phyloP scores from a whole-genome alignment of 805 yeast species.

The Ogataea polymorpha region DNA sequence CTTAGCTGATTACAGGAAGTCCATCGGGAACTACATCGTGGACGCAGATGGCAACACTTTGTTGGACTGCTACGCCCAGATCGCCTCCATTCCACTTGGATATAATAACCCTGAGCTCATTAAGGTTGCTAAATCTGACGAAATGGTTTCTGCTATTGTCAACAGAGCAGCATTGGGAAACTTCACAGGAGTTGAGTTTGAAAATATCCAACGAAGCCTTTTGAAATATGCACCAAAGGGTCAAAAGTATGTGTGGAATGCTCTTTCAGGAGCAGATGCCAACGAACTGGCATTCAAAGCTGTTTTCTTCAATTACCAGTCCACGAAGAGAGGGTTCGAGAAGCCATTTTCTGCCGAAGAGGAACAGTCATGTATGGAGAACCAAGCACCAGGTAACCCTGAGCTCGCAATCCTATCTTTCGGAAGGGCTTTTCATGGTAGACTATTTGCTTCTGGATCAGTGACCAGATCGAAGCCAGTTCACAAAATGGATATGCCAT shows the following conservation, averaged over 20 bases:
- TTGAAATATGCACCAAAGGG: constrained; percentile 77
- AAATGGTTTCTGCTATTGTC: constrained; percentile 68
- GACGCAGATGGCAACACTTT: constrained; percentile 77
- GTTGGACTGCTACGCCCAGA: constrained; percentile 79
- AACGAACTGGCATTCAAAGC: constrained; percentile 89
- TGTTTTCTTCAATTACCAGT: constrained; percentile 76
- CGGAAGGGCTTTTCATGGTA: constrained; percentile 89
- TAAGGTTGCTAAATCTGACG: constrained; percentile 65
- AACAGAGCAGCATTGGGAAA: constrained; percentile 85
- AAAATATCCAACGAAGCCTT: constrained; percentile 50
- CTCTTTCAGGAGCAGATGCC: constrained; percentile 83
- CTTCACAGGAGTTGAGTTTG: constrained; percentile 68
- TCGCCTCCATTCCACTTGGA: constrained; percentile 81
- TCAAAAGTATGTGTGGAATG: constrained; percentile 72
- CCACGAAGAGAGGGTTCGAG: constrained; percentile 60
- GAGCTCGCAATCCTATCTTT: constrained; percentile 82
- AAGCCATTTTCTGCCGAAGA: constrained; percentile 68
- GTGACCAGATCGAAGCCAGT: constrained; percentile 92
- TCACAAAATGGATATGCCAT: constrained; percentile 89
- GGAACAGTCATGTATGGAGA: constrained; percentile 69
- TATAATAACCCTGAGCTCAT: constrained; percentile 78
- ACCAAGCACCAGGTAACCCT: constrained; percentile 85
- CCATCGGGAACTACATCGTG: constrained; percentile 73
- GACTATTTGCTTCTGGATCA: constrained; percentile 88
- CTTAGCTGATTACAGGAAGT: constrained; percentile 71